Evolutionary conservation across 352 stramenopile genomes (phyloP), one percentile per base, ranked within the genome.

Genomic region (Paralagenidium karlingii): DNA sequence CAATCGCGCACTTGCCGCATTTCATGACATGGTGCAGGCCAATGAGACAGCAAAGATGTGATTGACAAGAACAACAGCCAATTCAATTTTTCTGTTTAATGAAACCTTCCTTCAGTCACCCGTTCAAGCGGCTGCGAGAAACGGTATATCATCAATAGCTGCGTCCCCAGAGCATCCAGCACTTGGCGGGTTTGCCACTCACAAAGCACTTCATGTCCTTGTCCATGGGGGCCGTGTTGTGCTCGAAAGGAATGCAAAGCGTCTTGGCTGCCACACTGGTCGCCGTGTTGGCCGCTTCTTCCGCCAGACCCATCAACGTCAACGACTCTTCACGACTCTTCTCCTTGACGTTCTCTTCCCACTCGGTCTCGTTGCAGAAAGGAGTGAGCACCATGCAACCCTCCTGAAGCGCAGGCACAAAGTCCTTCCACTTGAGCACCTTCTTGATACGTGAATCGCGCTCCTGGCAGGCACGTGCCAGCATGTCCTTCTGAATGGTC

Each of bases 211-310:
- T 97, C 24, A 85, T 90, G 29, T 93, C 94, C 34, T 92, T 74
- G 10, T 65, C 78, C 11, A 99, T 69, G 12, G 74, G 73, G 44
- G 55, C 50, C 10, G 63, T 55, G 44, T 88, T 86, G 51, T 99
- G 91, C 50, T 96, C 85, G 56, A 97, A 98, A 18, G 96, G 96
- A 44, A 99, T 97, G 67, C 96, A 99, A 18, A 99, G 68, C 21
- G 94, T 99, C 80, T 99, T 99, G 43, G 94, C 96, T 3, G 95
- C 94, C 6, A 96, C 94, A 52, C 80, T 96, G 18, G 87, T 98
- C 25, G 76, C 76, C 54, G 73, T 85, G 63, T 90, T 90, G 48
- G 85, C 74, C 2, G 73, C 76, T 45, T 90, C 76, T 13, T 84
- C 73, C 27, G 69, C 73, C 24, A 87, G 55, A 10, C 76, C 76